These are phyloP conservation scores for Colletotrichum godetiae DNA, from an alignment of 2,329 filamentous ascomycete genomes.

Conservation along the genomic window DNA sequence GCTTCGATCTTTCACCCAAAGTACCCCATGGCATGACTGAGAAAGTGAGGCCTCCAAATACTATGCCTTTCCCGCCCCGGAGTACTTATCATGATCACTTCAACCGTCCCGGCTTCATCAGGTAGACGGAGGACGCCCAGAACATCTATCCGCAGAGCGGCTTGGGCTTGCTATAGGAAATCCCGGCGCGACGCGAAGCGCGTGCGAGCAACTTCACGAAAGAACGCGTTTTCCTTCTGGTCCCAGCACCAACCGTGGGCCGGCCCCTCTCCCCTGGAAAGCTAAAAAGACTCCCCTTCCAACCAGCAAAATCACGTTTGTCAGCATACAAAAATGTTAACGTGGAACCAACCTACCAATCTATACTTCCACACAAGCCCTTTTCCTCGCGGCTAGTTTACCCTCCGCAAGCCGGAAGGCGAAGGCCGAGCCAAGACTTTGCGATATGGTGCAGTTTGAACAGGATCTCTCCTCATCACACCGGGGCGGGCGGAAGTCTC, in stretches of 20 bases:
- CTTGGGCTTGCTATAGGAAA: background rate
- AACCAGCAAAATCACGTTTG: background rate
- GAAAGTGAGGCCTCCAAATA: background rate
- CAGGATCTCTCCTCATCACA: background rate
- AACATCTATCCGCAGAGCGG: background rate
- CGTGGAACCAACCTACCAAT: background rate
- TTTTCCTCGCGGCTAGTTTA: background rate
- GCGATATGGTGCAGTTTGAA: background rate
- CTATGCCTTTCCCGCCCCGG: too few species aligned
- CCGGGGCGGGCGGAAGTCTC: conserved; percentile 10
- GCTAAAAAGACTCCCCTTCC: background rate
- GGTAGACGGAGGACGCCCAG: background rate
- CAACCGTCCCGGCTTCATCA: background rate
- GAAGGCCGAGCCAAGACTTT: conserved; percentile 17
- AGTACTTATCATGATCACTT: background rate
- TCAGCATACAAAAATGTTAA: background rate
- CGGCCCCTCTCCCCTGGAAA: background rate
- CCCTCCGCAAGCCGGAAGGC: background rate
- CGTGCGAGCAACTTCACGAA: background rate
- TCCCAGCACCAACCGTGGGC: background rate
- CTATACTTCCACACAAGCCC: too few species aligned
- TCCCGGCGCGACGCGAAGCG: background rate
- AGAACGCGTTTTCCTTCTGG: background rate
- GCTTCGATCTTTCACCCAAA: background rate
- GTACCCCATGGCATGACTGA: background rate